phyloP scores from a whole-genome alignment of 176 grass and related monocot genomes.

The Dactylis glomerata region DNA sequence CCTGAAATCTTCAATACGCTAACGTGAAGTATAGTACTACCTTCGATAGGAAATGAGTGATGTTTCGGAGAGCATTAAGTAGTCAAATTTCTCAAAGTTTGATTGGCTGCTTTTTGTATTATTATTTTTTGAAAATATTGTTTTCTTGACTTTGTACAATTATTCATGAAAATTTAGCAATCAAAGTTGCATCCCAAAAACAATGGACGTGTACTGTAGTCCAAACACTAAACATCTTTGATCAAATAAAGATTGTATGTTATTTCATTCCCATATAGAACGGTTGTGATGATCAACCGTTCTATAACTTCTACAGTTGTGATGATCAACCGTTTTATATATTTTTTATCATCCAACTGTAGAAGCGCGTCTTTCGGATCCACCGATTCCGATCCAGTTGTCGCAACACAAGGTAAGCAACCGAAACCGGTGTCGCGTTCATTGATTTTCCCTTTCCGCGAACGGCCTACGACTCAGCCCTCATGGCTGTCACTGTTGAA shows the following conservation, averaged over 20 bases:
- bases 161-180: neutral
- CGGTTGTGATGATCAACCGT: too few species aligned
- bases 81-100: neutral
- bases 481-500: conserved; percentile 6
- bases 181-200: neutral
- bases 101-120: neutral
- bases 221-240: neutral
- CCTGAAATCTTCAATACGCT: neutral
- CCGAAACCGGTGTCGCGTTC: neutral
- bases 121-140: neutral
- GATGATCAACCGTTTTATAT: too few species aligned
- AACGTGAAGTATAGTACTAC: neutral
- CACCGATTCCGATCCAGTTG: neutral
- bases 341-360: neutral
- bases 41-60: neutral
- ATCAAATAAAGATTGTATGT: neutral
- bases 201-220: neutral
- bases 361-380: neutral
- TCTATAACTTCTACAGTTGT: too few species aligned
- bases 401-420: neutral
- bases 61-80: neutral
- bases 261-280: neutral
- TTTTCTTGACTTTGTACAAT: neutral
- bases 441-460: neutral
- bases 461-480: neutral